These are phyloP conservation scores for Lipomyces starkeyi DNA, from an alignment of 805 yeast genomes.

Conservation along the genomic window DNA sequence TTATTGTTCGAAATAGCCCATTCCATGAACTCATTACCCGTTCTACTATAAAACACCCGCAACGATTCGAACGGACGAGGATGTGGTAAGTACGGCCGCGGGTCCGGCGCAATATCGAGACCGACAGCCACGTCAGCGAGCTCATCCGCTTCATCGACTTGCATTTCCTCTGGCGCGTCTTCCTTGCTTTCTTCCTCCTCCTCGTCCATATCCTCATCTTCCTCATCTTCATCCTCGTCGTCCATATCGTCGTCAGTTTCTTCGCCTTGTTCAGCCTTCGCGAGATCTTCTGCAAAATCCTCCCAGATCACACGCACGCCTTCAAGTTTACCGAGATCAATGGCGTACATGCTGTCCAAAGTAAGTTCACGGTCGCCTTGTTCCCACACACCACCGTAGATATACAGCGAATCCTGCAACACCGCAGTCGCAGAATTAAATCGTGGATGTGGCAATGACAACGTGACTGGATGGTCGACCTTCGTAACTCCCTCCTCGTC, in stretches of 20 bases:
- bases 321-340: constrained; percentile 84
- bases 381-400: constrained; percentile 92
- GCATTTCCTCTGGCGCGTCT: constrained; percentile 51
- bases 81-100: constrained; percentile 95
- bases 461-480: constrained; percentile 62
- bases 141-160: constrained; percentile 61
- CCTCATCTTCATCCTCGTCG: constrained; percentile 67
- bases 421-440: constrained; percentile 88
- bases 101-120: constrained; percentile 72
- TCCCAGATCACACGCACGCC: constrained; percentile 93
- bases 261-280: constrained; percentile 50
- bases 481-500: constrained; percentile 49
- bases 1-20: constrained; percentile 62
- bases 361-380: constrained; percentile 82
- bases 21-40: constrained; percentile 84
- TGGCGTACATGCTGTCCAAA: constrained; percentile 82
- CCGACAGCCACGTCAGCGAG: constrained; percentile 72
- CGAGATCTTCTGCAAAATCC: constrained; percentile 61
- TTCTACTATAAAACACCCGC: constrained; percentile 81
- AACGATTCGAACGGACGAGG: constrained; percentile 91
- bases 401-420: constrained; percentile 78
- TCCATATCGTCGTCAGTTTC: constrained; percentile 52
- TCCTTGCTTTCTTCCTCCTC: constrained; percentile 51
- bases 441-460: constrained; percentile 77
- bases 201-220: constrained; percentile 69